Evolutionary conservation across 805 yeast species (phyloP), one percentile per base, ranked within the genome.

Genomic region (Candida piceae): DNA sequence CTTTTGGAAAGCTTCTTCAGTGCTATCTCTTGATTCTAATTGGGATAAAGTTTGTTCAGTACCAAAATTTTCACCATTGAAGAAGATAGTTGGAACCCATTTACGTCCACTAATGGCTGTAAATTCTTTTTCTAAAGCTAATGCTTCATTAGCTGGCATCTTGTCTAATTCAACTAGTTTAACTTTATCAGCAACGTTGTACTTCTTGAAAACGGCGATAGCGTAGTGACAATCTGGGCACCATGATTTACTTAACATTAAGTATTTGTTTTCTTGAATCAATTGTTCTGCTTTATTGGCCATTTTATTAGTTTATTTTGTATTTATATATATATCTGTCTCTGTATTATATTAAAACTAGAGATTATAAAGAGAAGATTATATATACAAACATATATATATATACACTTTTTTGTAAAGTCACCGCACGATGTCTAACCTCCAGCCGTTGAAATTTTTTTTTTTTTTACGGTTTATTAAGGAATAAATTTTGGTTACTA

Each of bases 171-270:
- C 89, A 21, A 84, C 64, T n/a, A 75, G 50, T 35, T 64, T 58
- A 11, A 79, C 62, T 48, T 78, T 73, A 32, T 68, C 65, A 9
- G 50, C 49, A 7, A 80, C 77, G 7, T 69, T 66, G 49, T 67
- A 74, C 36, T 73, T 69, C 34, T 70, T 66, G 70, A 78, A 80
- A 16, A 80, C 58, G 19, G 62, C 60, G 41, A 72, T 67, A 4
- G 83, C 74, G 53, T 80, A 83, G 34, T 72, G 76, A 49, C 89
- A 82, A 49, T 83, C 89, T 3, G 86, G 84, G 57, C 93, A 83
- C 88, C 88, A 82, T 15, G 80, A 69, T 47, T 82, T 83, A 28
- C 84, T 74, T 10, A 82, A 53, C 70, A 79, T 72, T 41, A 83
- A 65, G 46, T 58, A 75, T 33, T 64, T 64, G 58, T 79, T 61